A percentile compares a stretch with the other conserved stretches of the same genome.
phyloP scores from a whole-genome alignment of 2,329 filamentous ascomycete species.

The Pezicula neosporulosa region DNA sequence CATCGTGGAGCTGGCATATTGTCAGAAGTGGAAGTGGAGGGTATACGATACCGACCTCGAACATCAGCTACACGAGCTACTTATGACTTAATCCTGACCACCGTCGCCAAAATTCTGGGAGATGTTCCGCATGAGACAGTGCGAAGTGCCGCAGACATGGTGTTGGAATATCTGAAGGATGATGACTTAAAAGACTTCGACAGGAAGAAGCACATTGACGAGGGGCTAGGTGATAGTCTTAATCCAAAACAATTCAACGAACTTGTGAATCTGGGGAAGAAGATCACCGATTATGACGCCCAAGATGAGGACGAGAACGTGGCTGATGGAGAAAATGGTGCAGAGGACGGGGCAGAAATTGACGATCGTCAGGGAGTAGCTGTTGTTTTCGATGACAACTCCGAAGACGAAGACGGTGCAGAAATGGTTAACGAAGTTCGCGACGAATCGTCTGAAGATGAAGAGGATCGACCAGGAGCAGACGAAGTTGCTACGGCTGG shows the following conservation, averaged over 20 bases:
- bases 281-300: conserved; percentile 97
- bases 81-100: conserved; percentile 90
- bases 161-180: conserved; percentile 89
- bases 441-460: conserved; percentile 79
- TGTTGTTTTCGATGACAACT: conserved; percentile 91
- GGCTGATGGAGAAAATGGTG: conserved; percentile 63
- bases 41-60: conserved; percentile 85
- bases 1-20: conserved; percentile 73
- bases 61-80: conserved; percentile 89
- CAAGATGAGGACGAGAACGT: conserved; percentile 94
- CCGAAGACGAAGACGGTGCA: conserved; percentile 78
- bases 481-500: conserved; percentile 47
- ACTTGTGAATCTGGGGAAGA: conserved; percentile 92
- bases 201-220: conserved; percentile 96
- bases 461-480: conserved; percentile 52
- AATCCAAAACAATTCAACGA: conserved; percentile 94
- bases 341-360: conserved; percentile 71
- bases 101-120: conserved; percentile 82
- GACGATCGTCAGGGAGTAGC: conserved; percentile 96
- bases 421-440: conserved; percentile 80
- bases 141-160: conserved; percentile 87
- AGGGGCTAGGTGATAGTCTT: conserved; percentile 80
- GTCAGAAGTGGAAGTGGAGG: conserved; percentile 85
- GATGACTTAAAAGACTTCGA: conserved; percentile 96
- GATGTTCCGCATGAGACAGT: conserved; percentile 92